phyloP scores from a whole-genome alignment of 495 filamentous ascomycete species.

The Penicillium macrosclerotiorum region DNA sequence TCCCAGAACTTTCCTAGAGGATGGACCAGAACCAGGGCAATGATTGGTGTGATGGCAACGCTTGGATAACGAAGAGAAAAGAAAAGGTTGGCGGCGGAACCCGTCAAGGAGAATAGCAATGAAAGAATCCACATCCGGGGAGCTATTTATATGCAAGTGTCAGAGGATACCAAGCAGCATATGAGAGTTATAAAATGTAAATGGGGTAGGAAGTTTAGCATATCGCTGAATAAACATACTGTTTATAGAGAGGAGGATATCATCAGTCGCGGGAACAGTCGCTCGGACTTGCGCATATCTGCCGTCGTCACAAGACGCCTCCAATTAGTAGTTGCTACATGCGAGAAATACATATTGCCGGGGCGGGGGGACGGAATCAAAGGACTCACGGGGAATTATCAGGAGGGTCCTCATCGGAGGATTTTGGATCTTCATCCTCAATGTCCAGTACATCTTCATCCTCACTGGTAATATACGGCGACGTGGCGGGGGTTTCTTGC shows the following conservation, averaged over 20 bases:
- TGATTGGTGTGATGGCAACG: constrained; percentile 80
- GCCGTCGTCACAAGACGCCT: too few species aligned
- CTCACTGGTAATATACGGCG: constrained; percentile 20
- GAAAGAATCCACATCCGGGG: constrained; percentile 84
- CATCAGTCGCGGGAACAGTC: constrained; percentile 70
- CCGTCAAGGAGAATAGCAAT: constrained; percentile 72
- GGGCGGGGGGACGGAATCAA: not conserved
- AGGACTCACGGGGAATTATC: constrained; percentile 30
- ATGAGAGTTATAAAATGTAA: too few species aligned
- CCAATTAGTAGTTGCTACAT: too few species aligned
- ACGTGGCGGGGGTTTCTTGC: constrained; percentile 20
- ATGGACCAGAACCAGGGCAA: constrained; percentile 77
- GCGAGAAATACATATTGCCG: not conserved
- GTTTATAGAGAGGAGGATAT: constrained; percentile 72
- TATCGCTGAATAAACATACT: constrained; percentile 29
- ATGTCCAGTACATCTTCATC: constrained; percentile 24
- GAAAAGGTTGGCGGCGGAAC: constrained; percentile 81
- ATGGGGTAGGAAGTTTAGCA: too few species aligned
- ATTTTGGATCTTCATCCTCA: constrained; percentile 25
- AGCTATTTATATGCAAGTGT: constrained; percentile 23
- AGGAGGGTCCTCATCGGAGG: constrained; percentile 26
- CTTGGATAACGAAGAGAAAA: constrained; percentile 83
- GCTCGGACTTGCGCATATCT: constrained; percentile 70
- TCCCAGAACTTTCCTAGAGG: constrained; percentile 80
- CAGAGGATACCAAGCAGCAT: too few species aligned